A percentile compares a stretch with the other conserved stretches of the same genome.
phyloP scores from a whole-genome alignment of 164 flowering plant species.

The Kalanchoe fedtschenkoi region DNA sequence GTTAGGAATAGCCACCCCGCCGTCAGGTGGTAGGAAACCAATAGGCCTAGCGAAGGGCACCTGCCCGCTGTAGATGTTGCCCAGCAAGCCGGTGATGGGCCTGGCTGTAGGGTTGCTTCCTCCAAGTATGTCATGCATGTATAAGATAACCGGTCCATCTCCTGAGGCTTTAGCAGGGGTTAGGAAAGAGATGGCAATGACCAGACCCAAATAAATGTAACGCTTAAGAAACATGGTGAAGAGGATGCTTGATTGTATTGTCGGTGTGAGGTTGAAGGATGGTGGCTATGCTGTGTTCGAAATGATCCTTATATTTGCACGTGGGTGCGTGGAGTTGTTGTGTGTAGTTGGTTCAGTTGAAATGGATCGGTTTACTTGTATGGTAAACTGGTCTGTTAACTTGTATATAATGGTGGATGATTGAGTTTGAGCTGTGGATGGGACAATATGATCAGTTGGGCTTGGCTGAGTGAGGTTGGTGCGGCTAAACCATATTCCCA shows the following conservation, averaged over 20 bases:
- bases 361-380: neutral
- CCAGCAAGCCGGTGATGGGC: conserved; percentile 77
- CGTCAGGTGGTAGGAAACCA: conserved; percentile 47
- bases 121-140: conserved; percentile 85
- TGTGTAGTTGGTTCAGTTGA: neutral
- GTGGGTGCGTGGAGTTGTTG: neutral
- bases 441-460: too few relatives aligned
- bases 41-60: conserved; percentile 81
- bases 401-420: too few relatives aligned
- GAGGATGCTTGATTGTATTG: neutral
- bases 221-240: neutral
- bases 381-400: too few relatives aligned
- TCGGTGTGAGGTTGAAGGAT: neutral
- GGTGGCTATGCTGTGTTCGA: neutral
- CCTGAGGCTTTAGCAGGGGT: conserved; percentile 11
- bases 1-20: conserved; percentile 64
- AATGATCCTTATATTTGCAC: neutral
- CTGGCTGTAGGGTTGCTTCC: conserved; percentile 73
- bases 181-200: neutral
- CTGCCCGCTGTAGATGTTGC: conserved; percentile 75
- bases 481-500: neutral
- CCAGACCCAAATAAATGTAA: neutral
- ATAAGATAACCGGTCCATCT: conserved; percentile 31
- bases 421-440: too few relatives aligned
- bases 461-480: neutral